Evolutionary conservation across 2,329 filamentous ascomycete genomes (phyloP).

Genomic region (Trichoderma hamatum): DNA sequence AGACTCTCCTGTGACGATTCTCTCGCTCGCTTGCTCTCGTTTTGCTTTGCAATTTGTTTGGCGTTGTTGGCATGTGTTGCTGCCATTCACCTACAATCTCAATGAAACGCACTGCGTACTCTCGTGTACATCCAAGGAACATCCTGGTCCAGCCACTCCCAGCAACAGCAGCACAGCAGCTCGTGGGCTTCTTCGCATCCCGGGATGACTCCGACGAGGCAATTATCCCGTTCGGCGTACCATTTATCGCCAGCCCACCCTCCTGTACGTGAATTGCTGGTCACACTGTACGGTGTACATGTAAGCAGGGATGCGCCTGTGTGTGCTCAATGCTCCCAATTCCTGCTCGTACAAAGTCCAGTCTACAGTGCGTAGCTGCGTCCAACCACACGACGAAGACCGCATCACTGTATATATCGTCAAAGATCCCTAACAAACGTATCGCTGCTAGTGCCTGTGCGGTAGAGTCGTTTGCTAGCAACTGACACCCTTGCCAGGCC

Average conservation of each 20-base stretch:
- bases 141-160: slow-evolving; percentile 4
- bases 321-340: background rate
- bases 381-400: background rate
- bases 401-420: background rate
- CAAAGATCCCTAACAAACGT: background rate
- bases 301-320: background rate
- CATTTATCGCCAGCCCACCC: slow-evolving; percentile 22
- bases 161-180: background rate
- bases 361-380: background rate
- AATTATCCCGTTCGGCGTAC: slow-evolving; percentile 25
- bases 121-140: background rate
- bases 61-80: background rate
- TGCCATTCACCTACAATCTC: background rate
- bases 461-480: background rate
- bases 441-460: background rate
- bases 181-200: slow-evolving; percentile 3
- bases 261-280: background rate
- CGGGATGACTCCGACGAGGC: slow-evolving; percentile 27
- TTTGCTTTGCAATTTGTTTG: background rate
- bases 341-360: background rate
- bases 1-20: background rate
- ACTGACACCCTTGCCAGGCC: too few relatives aligned
- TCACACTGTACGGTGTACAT: slow-evolving; percentile 13
- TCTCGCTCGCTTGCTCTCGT: too few relatives aligned
- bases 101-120: background rate